Evolutionary conservation across 2,329 filamentous ascomycete species (phyloP), one percentile per base, ranked within the genome.

Genomic region (Hypoxylon sp.): DNA sequence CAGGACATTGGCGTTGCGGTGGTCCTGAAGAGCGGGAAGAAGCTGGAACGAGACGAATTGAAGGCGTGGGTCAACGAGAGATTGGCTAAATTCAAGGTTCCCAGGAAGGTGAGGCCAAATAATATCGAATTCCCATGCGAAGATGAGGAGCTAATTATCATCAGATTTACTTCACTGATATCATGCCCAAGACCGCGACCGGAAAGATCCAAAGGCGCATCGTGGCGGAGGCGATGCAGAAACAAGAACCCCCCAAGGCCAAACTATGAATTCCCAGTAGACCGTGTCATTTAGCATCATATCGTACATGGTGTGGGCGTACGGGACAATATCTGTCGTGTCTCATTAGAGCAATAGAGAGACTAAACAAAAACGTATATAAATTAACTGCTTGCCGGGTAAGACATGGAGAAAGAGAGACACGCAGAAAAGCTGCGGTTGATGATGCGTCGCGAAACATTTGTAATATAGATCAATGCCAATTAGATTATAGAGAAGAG

Each of bases 131-230:
- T 46, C 8, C 19, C 22, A 49, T 34, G 8, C 4, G 15, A 22
- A 56, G 47, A 43, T 28, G 49, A 30, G 26, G 47, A 20, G 37
- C 56, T 61, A 30, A 62, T 57, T 7, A 41, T 13, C 56, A 4
- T 32, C 26, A 91, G 89, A 82, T 94, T 34, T 95, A 91, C 81
- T 93, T 95, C 71, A 92, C 92, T 34, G 85, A 92, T 60, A 80
- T 89, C 68, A 96, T 96, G 88, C 92, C 92, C 66, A 96, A 96
- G 84, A 94, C 93, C 3, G 92, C 92, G n/a, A 96, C 92, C 5
- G 92, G 92, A 58, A 96, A 96, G 83, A 91, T 96, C 62, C 92
- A 96, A 79, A 83, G 92, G 64, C 86, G 91, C 65, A 92, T 94
- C 72, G 92, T 96, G n/a, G 92, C 92, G 13, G 91, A 94, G 77